Evolutionary conservation across 768 basidiomycete genomes (phyloP).

Genomic region (Chiua virens): DNA sequence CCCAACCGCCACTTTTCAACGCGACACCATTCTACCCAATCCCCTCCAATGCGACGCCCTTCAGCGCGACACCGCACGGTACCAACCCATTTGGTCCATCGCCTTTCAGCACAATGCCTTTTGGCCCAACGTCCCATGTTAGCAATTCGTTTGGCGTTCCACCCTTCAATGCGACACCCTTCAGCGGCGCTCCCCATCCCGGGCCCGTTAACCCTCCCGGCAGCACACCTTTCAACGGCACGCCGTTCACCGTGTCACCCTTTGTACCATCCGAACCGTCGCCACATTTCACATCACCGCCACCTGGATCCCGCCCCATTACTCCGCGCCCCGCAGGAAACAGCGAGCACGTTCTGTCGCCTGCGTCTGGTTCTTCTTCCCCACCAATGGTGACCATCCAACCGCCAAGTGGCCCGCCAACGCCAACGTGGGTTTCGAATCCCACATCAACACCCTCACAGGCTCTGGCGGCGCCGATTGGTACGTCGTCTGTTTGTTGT

Average conservation of each 20-base stretch:
- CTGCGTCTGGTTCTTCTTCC: neutral
- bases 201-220: neutral
- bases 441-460: neutral
- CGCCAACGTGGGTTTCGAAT: neutral
- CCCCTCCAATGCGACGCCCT: too few species aligned
- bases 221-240: neutral
- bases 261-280: neutral
- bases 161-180: neutral
- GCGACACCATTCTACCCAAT: too few species aligned
- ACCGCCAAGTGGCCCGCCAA: too few species aligned
- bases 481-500: neutral
- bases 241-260: neutral
- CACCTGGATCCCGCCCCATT: too few species aligned
- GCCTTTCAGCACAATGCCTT: neutral
- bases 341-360: neutral
- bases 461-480: neutral
- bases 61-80: neutral
- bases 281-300: too few species aligned
- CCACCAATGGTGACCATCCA: too few species aligned
- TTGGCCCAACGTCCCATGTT: neutral
- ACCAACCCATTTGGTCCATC: neutral
- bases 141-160: neutral
- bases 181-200: neutral
- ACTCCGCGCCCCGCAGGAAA: too few species aligned
- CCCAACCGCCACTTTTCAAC: too few species aligned